Percentiles rank a stretch among this genome's conserved stretches.
phyloP scores from a whole-genome alignment of 768 basidiomycete species.

The Termitomyces sp. region DNA sequence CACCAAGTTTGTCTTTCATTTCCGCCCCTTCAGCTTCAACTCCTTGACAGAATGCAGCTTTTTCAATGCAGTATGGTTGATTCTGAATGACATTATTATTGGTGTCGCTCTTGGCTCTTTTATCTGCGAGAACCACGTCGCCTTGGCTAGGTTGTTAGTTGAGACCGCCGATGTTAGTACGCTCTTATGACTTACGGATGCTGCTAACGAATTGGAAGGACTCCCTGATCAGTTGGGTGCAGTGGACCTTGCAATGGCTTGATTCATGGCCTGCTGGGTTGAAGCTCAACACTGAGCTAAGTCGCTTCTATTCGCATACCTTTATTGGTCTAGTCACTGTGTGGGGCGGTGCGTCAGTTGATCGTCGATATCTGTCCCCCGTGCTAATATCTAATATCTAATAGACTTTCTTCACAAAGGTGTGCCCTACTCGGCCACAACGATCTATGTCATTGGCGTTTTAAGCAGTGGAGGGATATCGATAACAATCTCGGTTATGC shows the following conservation, averaged over 20 bases:
- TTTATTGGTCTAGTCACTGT: slow-evolving; percentile 59
- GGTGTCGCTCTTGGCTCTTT: slow-evolving; percentile 71
- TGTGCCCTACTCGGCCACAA: slow-evolving; percentile 21
- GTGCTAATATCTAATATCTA: neutral
- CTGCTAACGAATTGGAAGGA: slow-evolving; percentile 16
- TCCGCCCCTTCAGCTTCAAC: neutral
- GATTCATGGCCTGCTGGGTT: slow-evolving; percentile 95
- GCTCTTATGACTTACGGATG: neutral
- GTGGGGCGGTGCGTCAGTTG: slow-evolving; percentile 65
- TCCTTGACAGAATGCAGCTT: slow-evolving; percentile 44
- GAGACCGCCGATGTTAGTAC: slow-evolving; percentile 34
- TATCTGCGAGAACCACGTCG: slow-evolving; percentile 56
- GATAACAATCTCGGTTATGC: slow-evolving; percentile 55
- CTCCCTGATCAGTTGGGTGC: slow-evolving; percentile 42
- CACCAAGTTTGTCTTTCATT: slow-evolving; percentile 46
- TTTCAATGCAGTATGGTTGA: slow-evolving; percentile 88
- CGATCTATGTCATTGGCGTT: slow-evolving; percentile 30
- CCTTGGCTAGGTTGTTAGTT: slow-evolving; percentile 36
- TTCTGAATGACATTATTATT: slow-evolving; percentile 86
- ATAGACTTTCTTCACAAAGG: slow-evolving; percentile 20
- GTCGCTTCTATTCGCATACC: slow-evolving; percentile 71
- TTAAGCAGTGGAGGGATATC: slow-evolving; percentile 50
- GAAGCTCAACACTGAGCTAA: slow-evolving; percentile 95
- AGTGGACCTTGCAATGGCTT: slow-evolving; percentile 68
- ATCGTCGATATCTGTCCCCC: neutral